These are phyloP conservation scores for Nannochloris sp. DNA, from an alignment of 139 green algal species.

Conservation along the genomic window DNA sequence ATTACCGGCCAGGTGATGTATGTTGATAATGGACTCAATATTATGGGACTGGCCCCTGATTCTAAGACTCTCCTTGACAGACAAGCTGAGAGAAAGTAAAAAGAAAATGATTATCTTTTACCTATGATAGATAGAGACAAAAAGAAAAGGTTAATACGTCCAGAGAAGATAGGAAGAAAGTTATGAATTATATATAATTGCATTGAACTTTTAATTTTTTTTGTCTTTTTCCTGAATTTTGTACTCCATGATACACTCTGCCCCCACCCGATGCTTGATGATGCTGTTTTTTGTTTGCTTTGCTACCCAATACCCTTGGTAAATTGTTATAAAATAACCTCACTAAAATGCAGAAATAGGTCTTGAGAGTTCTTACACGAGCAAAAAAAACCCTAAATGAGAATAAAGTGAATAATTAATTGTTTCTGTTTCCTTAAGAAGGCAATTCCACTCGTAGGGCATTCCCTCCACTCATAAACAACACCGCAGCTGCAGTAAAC, in stretches of 20 bases:
- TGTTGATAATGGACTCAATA: conserved; percentile 71
- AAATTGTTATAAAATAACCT: conserved; percentile 1
- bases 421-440: not conserved
- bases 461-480: not conserved
- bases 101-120: too few relatives aligned
- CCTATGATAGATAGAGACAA: too few relatives aligned
- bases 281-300: not conserved
- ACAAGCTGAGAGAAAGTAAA: too few relatives aligned
- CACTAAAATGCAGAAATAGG: too few relatives aligned
- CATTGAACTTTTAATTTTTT: not conserved
- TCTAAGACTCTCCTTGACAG: conserved; percentile 56
- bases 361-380: too few relatives aligned
- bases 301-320: too few relatives aligned
- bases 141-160: not conserved
- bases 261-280: not conserved
- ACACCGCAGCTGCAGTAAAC: conserved; percentile 17
- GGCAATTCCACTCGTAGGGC: conserved; percentile 4
- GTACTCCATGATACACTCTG: not conserved
- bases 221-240: not conserved
- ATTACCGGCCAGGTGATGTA: conserved; percentile 66
- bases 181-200: not conserved
- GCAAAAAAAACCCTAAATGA: too few relatives aligned
- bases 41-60: conserved; percentile 88
- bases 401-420: not conserved
- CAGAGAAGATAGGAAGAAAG: not conserved